A percentile compares a stretch with the other conserved stretches of the same genome.
Conservation (phyloP, 805 yeast species). For the Kazachstania bromeliacearum region DNA sequence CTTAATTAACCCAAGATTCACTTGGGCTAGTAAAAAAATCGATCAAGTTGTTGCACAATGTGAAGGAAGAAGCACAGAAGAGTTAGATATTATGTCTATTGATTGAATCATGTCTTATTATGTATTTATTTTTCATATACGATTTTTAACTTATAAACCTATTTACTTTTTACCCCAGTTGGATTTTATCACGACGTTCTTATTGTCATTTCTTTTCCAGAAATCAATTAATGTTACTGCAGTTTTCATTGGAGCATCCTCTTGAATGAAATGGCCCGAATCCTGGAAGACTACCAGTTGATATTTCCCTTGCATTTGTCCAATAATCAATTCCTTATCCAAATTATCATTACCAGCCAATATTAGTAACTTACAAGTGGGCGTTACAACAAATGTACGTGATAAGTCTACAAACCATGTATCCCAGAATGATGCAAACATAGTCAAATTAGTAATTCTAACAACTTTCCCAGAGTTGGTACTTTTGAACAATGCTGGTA, state of each 20-base stretch:
- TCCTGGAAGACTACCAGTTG: constrained; percentile 77
- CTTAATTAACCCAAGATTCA: constrained; percentile 77
- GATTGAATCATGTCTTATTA: constrained; percentile 13
- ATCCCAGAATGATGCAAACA: constrained; percentile 64
- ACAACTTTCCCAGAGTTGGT: constrained; percentile 20
- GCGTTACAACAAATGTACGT: constrained; percentile 36
- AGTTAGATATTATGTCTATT: constrained; percentile 25
- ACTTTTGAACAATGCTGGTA: constrained; percentile 52
- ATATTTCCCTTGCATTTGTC: constrained; percentile 97
- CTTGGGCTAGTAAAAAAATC: constrained; percentile 84
- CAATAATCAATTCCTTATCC: constrained; percentile 79
- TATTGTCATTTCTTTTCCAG: constrained; percentile 35
- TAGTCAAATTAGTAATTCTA: constrained; percentile 59
- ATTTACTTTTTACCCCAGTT: constrained; percentile 30
- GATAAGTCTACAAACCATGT: constrained; percentile 77
- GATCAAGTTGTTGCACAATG: constrained; percentile 63
- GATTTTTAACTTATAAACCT: too few relatives aligned
- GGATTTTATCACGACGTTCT: constrained; percentile 28
- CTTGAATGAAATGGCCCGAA: constrained; percentile 92
- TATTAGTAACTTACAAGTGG: constrained; percentile 60
- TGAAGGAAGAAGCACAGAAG: constrained; percentile 29
- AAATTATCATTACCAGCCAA: constrained; percentile 84
- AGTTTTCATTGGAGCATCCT: constrained; percentile 68
- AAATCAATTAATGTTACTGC: constrained; percentile 44
- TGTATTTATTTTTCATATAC: background rate